Base-by-base conservation (phyloP, 306 rosid genomes). In the Potentilla sterilis region DNA sequence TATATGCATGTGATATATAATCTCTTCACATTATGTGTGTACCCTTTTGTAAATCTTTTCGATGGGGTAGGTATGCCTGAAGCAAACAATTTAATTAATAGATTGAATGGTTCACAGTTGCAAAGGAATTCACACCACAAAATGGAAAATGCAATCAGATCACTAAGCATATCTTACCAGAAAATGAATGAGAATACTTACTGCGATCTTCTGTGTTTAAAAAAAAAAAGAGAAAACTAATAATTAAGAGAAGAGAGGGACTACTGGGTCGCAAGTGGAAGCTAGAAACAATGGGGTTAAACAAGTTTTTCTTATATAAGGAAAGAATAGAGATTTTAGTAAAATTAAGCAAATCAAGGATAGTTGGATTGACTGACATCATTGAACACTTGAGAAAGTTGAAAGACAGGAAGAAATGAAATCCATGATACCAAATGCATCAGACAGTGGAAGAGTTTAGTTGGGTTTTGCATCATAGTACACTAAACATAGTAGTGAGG, bases 401-500 rank as follows among this genome's bases (percentile, higher is more conserved):
- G 22, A 35, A 64, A 57, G 35, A 14, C n/a, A 32, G 41, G 10
- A 37, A 41, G 42, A 35, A 64, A 64, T 18, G 69, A 64, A 35
- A 64, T 64, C 47, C 69, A 64, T 16, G 44, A 37, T 64, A 28
- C 21, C 24, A 16, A 18, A 37, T 35, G 69, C 24, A 32, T 34
- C 41, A 61, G 6, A 32, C 38, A 38, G 28, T 38, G 46, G 69
- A 18, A 64, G 24, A 64, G 46, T 37, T 18, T 18, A 37, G 22
- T 64, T 64, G 69, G 24, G 14, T 35, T 64, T 32, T 64, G 44
- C 22, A 64, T 63, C 69, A 35, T 35, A 16, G 18, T 37, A 37
- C 35, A 18, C 43, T 63, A 35, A 63, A 64, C 69, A 64, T 19
- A 64, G 24, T 64, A 64, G 69, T 64, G 69, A 64, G 69, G 69